Evolutionary conservation across 2,329 filamentous ascomycete species (phyloP).

Genomic region (Pseudocercospora fuligena): DNA sequence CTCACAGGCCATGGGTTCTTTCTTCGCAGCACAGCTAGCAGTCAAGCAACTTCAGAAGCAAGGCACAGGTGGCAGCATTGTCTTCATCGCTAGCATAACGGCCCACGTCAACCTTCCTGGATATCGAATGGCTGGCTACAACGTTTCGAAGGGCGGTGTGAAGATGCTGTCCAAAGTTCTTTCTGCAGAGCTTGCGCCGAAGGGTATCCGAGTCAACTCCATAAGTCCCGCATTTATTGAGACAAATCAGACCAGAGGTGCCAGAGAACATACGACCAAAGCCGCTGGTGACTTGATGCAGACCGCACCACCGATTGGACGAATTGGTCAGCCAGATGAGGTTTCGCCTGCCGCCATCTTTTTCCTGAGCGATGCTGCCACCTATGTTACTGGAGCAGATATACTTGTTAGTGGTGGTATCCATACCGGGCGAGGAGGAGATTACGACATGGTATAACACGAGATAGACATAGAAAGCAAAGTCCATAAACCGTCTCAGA

Average conservation of each 20-base stretch:
- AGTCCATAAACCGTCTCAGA: not conserved
- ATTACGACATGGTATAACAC: slow-evolving; percentile 24
- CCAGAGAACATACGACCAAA: slow-evolving; percentile 29
- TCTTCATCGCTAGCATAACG: slow-evolving; percentile 44
- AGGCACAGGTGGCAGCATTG: slow-evolving; percentile 43
- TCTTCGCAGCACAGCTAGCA: slow-evolving; percentile 42
- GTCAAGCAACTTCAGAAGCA: slow-evolving; percentile 42
- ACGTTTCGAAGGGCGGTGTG: slow-evolving; percentile 38
- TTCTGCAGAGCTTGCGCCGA: slow-evolving; percentile 43
- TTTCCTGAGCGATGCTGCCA: slow-evolving; percentile 47
- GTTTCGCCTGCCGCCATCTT: slow-evolving; percentile 45
- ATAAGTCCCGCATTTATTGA: slow-evolving; percentile 37
- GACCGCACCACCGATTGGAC: slow-evolving; percentile 29
- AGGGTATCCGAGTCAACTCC: slow-evolving; percentile 36
- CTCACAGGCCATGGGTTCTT: slow-evolving; percentile 39
- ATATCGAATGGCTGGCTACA: slow-evolving; percentile 42
- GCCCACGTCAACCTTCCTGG: slow-evolving; percentile 41
- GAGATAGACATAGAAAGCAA: not conserved
- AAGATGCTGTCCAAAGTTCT: slow-evolving; percentile 37
- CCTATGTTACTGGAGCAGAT: slow-evolving; percentile 50
- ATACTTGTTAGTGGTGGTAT: slow-evolving; percentile 36
- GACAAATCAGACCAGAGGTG: slow-evolving; percentile 32
- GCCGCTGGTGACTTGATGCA: slow-evolving; percentile 32
- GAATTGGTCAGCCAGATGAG: slow-evolving; percentile 34
- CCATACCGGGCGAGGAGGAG: slow-evolving; percentile 33